A percentile compares a stretch with the other conserved stretches of the same genome.
phyloP scores from a whole-genome alignment of 257 asterid species.

The Knoxia roxburghii region DNA sequence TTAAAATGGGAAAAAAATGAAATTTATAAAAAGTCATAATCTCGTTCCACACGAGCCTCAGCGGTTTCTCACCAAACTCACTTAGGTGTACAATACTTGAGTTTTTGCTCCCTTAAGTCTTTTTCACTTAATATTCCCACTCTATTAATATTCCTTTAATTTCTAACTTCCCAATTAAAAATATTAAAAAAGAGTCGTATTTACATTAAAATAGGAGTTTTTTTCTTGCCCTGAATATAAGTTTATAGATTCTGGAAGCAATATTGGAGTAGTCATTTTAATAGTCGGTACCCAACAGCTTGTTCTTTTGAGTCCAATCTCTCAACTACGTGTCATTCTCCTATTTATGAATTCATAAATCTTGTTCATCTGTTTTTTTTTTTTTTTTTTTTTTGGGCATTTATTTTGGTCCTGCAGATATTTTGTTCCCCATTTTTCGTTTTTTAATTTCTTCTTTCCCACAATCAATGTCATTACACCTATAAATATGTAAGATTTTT shows the following conservation, averaged over 20 bases:
- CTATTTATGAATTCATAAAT: neutral
- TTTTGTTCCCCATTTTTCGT: too few species aligned
- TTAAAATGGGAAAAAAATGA: neutral
- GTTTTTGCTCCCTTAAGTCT: neutral
- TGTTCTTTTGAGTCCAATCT: neutral
- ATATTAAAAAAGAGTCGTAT: too few species aligned
- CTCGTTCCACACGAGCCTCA: slow-evolving; percentile 29
- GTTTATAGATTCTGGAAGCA: neutral
- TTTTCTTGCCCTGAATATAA: too few species aligned
- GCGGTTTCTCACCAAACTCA: slow-evolving; percentile 19
- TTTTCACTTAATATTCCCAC: neutral
- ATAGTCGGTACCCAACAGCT: slow-evolving; percentile 19
- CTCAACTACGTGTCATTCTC: slow-evolving; percentile 11
- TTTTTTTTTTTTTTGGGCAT: neutral
- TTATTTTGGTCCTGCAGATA: slow-evolving; percentile 16
- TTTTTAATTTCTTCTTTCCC: too few species aligned
- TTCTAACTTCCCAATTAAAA: too few species aligned
- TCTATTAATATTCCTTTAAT: too few species aligned
- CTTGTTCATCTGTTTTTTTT: neutral
- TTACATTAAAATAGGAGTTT: too few species aligned
- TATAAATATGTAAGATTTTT: too few species aligned
- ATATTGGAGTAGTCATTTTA: neutral
- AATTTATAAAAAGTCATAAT: slow-evolving; percentile 13
- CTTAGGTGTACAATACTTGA: neutral
- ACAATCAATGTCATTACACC: neutral